These are phyloP conservation scores for Berkeleyomyces rouxiae DNA, from an alignment of 2,329 filamentous ascomycete species.

Conservation along the genomic window DNA sequence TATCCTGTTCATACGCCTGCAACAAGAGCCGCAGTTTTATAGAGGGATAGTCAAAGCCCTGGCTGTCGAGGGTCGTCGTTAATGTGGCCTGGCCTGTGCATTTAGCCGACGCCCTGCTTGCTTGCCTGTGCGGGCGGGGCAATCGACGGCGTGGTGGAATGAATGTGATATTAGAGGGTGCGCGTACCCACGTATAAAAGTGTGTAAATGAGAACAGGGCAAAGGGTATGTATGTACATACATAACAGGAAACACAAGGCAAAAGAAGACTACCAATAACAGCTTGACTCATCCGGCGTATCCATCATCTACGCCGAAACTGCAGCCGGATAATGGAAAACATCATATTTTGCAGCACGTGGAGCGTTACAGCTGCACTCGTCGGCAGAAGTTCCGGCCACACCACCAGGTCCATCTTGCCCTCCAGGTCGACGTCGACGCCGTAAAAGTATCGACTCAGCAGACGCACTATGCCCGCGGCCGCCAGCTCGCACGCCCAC, in stretches of 20 bases:
- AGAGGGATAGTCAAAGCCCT: neutral
- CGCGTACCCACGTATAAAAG: neutral
- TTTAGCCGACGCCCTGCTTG: neutral
- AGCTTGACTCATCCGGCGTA: neutral
- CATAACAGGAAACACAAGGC: neutral
- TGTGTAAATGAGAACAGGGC: neutral
- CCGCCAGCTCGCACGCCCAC: conserved; percentile 49
- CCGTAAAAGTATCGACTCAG: conserved; percentile 42
- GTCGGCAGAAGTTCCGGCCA: conserved; percentile 54
- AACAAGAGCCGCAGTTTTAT: neutral
- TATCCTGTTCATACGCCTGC: neutral
- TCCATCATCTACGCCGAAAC: conserved; percentile 26
- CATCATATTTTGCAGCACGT: conserved; percentile 56
- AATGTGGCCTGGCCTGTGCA: neutral
- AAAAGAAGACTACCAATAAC: neutral
- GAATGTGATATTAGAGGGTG: neutral
- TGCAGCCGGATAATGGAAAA: conserved; percentile 51
- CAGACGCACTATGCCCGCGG: conserved; percentile 41
- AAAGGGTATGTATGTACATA: neutral
- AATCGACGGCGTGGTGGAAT: neutral
- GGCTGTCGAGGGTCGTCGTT: neutral
- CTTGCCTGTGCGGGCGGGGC: neutral
- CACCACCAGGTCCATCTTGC: conserved; percentile 44
- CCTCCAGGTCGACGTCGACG: conserved; percentile 47
- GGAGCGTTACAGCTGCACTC: conserved; percentile 47